phyloP scores from a whole-genome alignment of 139 green algal species.

The Zygnema cylindricum region DNA sequence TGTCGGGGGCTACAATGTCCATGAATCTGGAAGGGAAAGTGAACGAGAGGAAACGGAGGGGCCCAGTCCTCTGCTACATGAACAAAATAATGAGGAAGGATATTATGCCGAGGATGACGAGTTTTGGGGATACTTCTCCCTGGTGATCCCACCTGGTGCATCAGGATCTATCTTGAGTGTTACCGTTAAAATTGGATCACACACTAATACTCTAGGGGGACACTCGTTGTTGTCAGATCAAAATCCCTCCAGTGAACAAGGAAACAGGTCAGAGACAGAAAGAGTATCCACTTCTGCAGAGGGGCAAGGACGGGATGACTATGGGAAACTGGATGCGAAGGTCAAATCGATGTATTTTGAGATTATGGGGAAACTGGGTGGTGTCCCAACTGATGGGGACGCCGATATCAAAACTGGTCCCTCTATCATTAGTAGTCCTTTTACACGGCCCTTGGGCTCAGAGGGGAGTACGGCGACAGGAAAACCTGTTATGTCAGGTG shows the following conservation, averaged over 20 bases:
- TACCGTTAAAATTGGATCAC: neutral
- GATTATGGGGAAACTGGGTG: neutral
- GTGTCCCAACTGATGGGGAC: neutral
- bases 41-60: no score
- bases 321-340: neutral
- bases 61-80: no score
- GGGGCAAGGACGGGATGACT: neutral
- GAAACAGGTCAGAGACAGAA: neutral
- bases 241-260: neutral
- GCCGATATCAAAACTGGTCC: neutral
- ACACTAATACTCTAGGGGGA: neutral
- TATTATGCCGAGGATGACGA: no score
- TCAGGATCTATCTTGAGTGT: slow-evolving; percentile 15
- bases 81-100: no score
- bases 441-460: neutral
- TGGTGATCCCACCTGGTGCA: neutral
- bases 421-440: neutral
- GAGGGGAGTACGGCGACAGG: neutral
- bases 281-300: neutral
- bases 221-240: neutral
- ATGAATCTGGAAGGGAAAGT: no score
- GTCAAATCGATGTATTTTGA: no score
- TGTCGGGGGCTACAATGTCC: no score
- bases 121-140: slow-evolving; percentile 29
- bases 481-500: neutral